Evolutionary conservation across 768 basidiomycete species (phyloP), one percentile per base, ranked within the genome.

Genomic region (Termitomyces titanicus): DNA sequence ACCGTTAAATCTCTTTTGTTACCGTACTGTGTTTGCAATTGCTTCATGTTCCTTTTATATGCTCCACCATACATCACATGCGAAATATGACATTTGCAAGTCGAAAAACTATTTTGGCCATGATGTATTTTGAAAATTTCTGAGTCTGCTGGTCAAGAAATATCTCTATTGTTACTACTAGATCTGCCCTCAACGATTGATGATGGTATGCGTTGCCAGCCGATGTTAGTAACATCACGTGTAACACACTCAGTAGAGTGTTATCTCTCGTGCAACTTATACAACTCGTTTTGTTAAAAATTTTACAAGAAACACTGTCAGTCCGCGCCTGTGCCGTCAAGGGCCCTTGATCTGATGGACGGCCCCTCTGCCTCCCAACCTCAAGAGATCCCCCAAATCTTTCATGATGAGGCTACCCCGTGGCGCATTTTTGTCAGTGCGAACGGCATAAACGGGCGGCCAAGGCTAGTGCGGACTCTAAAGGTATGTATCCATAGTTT

Each of bases 401-500:
- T 64, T 68, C 5, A 70, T 76, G 54, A 54, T 0, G 70, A 75
- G 55, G 79, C 77, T 0, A 65, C 63, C 17, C 72, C 79, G 3
- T 64, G 85, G 51, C 75, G 68, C 7, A 64, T 88, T 15, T 86
- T 83, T 60, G 73, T 85, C 0, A 84, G 87, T 61, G 79, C 83
- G 12, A 76, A 78, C 10, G 79, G 78, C 20, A 76, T 84, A 42
- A 31, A 57, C 13, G 68, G 69, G 34, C 78, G 83, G 20, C 80
- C 82, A 1, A 80, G 73, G 52, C 69, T 87, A 9, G 75, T 81
- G 46, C 77, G 83, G 56, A 68, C 59, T 39, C 62, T 84, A 20
- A 78, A 75, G 72, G 83, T 80, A 48, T 8, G 68, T 66, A 18
- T 55, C 52, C n/a, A 51, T 51, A 17, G n/a, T 8, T n/a, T 34